Base-by-base conservation (phyloP, 768 basidiomycete species). In the Pluteus cervinus region DNA sequence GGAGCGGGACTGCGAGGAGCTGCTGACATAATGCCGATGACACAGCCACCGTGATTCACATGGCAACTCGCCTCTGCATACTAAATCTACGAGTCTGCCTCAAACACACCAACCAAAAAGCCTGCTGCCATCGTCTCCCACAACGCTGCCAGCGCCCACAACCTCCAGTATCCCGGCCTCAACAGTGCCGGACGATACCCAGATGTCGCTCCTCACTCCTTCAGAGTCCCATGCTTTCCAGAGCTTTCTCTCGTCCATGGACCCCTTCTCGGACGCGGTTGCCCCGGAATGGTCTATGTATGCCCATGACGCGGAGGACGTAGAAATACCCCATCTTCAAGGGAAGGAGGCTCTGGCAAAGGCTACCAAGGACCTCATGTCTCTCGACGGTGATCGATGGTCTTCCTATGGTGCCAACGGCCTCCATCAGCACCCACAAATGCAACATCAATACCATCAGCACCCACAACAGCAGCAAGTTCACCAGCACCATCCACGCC, bases 281-380 rank as follows among this genome's bases (percentile, higher is more conserved):
- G 52, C 71, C 1, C 49, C 64, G 18, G 75, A 76, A 54, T 79
- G 76, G 76, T 58, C 59, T 34, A 52, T 65, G 43, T 64, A 64
- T 47, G 39, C 63, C 50, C 69, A 74, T 42, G 58, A 74, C 47
- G 63, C 69, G 15, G 41, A 55, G 24, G 69, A 71, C 38, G 46
- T 41, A 8, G 24, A 46, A 20, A 45, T 54, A 3, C 41, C 49
- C 11, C 53, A 60, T 8, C 57, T 70, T 36, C 73, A 63, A 39
- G 76, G 75, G 42, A 76, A 66, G 40, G 78, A 83, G 37, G 78
- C 79, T 2, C 70, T 90, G 37, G 62, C 81, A 37, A 83, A 81
- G 58, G 86, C 86, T 0, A 89, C 86, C 0, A 86, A 84, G 57
- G 84, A 88, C 56, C 74, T 90, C 29, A 86, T 90, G 79, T 68